Evolutionary conservation across 208 protist species (phyloP).

Genomic region (Trypanosoma melophagium): DNA sequence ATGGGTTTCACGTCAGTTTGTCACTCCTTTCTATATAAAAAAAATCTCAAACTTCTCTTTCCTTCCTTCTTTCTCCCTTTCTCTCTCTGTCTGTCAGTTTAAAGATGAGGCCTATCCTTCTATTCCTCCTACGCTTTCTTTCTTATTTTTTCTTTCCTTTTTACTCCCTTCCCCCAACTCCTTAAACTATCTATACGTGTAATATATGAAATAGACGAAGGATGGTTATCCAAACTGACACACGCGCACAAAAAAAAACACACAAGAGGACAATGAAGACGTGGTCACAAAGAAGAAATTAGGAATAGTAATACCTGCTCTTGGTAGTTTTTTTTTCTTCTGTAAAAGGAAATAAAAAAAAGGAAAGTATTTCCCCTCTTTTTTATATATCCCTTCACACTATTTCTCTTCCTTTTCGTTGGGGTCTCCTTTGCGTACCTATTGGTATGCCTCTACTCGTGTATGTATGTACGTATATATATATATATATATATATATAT

Average conservation of each 20-base stretch:
- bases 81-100: too few relatives aligned
- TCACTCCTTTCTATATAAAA: neutral
- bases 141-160: neutral
- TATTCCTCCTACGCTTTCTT: neutral
- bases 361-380: too few relatives aligned
- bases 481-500: constrained; percentile 9
- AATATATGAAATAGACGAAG: too few relatives aligned
- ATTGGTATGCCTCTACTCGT: neutral
- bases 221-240: neutral
- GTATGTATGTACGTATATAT: neutral
- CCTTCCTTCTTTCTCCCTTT: neutral
- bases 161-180: neutral
- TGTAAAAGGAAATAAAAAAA: too few relatives aligned
- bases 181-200: neutral
- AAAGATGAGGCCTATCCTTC: neutral
- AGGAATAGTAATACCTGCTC: too few relatives aligned
- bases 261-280: too few relatives aligned
- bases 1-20: too few relatives aligned
- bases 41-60: neutral
- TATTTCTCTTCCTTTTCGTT: neutral
- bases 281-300: too few relatives aligned
- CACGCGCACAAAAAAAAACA: too few relatives aligned
- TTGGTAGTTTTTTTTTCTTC: too few relatives aligned
- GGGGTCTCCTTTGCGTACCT: too few relatives aligned
- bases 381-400: too few relatives aligned